Evolutionary conservation across 2,329 filamentous ascomycete genomes (phyloP).

Genomic region (Chrysoporthe austroafricana): DNA sequence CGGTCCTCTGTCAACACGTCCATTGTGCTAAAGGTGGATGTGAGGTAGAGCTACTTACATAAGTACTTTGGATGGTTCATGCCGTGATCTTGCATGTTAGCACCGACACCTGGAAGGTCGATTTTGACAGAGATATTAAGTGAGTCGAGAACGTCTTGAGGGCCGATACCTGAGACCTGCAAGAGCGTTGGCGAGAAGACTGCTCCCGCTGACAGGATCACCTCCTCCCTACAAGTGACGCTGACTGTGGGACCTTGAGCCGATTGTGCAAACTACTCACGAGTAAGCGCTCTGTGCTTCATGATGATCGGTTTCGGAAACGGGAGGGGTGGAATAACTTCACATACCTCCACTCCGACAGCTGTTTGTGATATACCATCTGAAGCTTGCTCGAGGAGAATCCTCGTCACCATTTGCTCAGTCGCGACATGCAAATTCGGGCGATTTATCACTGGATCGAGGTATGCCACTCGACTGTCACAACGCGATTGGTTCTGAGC

Average conservation of each 20-base stretch:
- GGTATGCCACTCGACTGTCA: constrained; percentile 46
- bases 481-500: constrained; percentile 45
- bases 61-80: constrained; percentile 41
- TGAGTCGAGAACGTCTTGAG: constrained; percentile 34
- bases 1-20: not conserved
- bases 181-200: constrained; percentile 38
- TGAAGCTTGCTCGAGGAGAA: constrained; percentile 34
- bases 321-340: not conserved
- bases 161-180: constrained; percentile 42
- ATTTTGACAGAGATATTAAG: constrained; percentile 36
- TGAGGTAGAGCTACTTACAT: constrained; percentile 28
- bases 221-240: constrained; percentile 36
- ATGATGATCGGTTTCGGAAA: not conserved
- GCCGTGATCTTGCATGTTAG: constrained; percentile 42
- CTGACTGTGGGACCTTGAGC: constrained; percentile 29
- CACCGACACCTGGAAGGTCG: constrained; percentile 37
- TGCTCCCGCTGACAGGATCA: constrained; percentile 38
- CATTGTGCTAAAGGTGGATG: not conserved
- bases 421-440: constrained; percentile 46
- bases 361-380: constrained; percentile 28
- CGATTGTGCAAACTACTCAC: constrained; percentile 36
- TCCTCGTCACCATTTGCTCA: constrained; percentile 43
- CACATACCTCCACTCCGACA: constrained; percentile 45
- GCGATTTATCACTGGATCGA: constrained; percentile 41
- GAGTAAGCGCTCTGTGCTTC: not conserved